Base-by-base conservation (phyloP, 495 filamentous ascomycete genomes). In the Xylaria telfairii region DNA sequence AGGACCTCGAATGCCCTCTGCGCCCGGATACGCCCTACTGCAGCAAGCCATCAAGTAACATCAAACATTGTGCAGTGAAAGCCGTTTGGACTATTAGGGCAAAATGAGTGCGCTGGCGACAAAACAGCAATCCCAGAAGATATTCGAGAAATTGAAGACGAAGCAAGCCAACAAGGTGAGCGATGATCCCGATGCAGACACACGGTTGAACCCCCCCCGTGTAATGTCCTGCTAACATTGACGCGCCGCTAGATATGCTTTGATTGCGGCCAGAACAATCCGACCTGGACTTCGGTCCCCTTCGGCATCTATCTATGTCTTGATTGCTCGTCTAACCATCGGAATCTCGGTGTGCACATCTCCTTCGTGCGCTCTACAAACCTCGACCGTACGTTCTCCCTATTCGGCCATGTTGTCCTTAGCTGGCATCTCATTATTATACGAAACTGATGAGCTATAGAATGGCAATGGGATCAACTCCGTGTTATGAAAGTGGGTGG, bases 401-500 rank as follows among this genome's bases (percentile, higher is more conserved):
- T 65, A 13, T 19, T 39, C 46, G 26, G 12, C 37, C 10, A 28
- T n/a, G 9, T 34, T 2, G 30, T 24, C 59, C 17, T 65, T 12
- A 30, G 64, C 17, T 41, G 70, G n/a, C 30, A 47, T 47, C 44
- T 53, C 34, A 46, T 21, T 26, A 1, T 53, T 42, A 30, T 67
- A 15, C 24, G 46, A 12, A 46, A 49, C 75, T 81, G 41, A 70
- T 17, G 37, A n/a, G 30, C 26, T 47, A 1, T 76, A 99, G 96
- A 96, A 84, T 99, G 96, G 96, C 93, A 97, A 92, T 98, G 96
- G 95, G 95, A 98, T 77, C 95, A 98, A 78, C 88, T 99, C 41
- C 92, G 96, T 49, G 81, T 92, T n/a, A 99, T 99, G 96, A 98
- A 98, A 82, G 93, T 97, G 21, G 96, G 96, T 73, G 96, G 96